A percentile compares a stretch with the other conserved stretches of the same genome.
Conservation (phyloP, 2,329 filamentous ascomycete species). For the Fusarium metavorans region DNA sequence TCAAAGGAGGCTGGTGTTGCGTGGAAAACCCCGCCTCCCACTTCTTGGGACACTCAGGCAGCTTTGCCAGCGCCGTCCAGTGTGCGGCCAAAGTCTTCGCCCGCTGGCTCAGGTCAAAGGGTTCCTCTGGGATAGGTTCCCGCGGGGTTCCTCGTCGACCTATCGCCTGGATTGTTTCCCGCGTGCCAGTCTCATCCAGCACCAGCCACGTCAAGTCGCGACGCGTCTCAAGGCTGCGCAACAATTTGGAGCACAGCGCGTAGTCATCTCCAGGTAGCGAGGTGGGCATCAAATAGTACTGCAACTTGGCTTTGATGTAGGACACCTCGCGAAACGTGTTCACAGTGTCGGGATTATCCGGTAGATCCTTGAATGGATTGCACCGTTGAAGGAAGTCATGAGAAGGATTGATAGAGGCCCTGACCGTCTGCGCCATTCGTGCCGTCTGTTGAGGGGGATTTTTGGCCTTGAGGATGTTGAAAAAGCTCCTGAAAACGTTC, state of each 20-base stretch:
- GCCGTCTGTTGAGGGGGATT: constrained; percentile 8
- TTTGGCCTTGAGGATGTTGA: constrained; percentile 24
- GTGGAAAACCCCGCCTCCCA: constrained; percentile 23
- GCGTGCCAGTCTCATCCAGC: constrained; percentile 19
- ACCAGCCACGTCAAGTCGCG: constrained; percentile 30
- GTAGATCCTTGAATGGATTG: constrained; percentile 27
- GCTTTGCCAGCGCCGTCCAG: constrained; percentile 4
- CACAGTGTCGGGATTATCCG: constrained; percentile 17
- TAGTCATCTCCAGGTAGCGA: constrained; percentile 30
- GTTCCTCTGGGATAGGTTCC: constrained; percentile 27
- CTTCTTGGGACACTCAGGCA: constrained; percentile 19
- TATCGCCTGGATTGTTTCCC: constrained; percentile 17
- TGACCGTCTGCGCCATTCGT: constrained; percentile 17
- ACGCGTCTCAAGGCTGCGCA: constrained; percentile 30
- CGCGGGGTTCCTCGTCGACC: not conserved
- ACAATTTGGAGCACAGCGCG: constrained; percentile 16
- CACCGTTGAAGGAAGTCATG: constrained; percentile 27
- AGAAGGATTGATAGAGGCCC: constrained; percentile 5
- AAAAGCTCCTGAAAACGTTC: constrained; percentile 20
- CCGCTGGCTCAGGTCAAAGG: constrained; percentile 13
- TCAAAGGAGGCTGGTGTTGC: constrained; percentile 8
- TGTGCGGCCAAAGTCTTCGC: constrained; percentile 17
- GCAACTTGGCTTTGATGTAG: constrained; percentile 21
- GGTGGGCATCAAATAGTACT: constrained; percentile 19
- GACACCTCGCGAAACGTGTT: constrained; percentile 26